Base-by-base conservation (phyloP, 2,329 filamentous ascomycete species). In the Fulvia fulva region DNA sequence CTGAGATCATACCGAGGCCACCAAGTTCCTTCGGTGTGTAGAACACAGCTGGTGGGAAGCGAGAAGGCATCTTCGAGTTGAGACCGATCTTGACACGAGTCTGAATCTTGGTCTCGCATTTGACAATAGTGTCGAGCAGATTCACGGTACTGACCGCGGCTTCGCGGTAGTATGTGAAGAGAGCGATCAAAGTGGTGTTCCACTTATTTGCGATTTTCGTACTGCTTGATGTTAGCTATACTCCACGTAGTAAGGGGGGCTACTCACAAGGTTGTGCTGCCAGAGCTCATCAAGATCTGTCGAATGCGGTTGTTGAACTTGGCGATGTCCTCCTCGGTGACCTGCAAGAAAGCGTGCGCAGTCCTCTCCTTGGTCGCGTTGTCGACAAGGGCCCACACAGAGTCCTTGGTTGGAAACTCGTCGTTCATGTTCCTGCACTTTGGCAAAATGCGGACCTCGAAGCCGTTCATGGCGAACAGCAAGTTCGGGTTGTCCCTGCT, bases 131-230 rank as follows among this genome's bases (percentile, higher is more conserved):
- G 72, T 99, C 94, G 2, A 99, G 83, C 4, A 99, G 81, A 61
- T 91, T 89, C 60, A 97, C 90, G 0, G 95, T 99, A 0, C 93
- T 96, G 1, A 97, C 93, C 16, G 94, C 94, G 50, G 94, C 94
- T 73, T 99, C 94, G 73, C 94, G 90, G 73, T 99, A 99, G 76
- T 99, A 99, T 0, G 94, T 97, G 77, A 99, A 99, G 25, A 99
- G 83, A 0, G 94, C 92, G 69, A 99, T 99, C 65, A 99, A 77
- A 1, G 91, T 94, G 0, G 94, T 99, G 76, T 99, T 99, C 94
- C 95, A 99, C 78, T 99, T 99, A 78, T 99, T 99, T 49, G 95
- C 94, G 70, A 99, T 99, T 83, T 99, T 99, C 47, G 94, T 99
- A 77, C n/a, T n/a, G n/a, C n/a, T n/a, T n/a, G n/a, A n/a, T n/a